Conservation (phyloP, 1,139 yeast species). For the Yamadazyma mexicana region DNA sequence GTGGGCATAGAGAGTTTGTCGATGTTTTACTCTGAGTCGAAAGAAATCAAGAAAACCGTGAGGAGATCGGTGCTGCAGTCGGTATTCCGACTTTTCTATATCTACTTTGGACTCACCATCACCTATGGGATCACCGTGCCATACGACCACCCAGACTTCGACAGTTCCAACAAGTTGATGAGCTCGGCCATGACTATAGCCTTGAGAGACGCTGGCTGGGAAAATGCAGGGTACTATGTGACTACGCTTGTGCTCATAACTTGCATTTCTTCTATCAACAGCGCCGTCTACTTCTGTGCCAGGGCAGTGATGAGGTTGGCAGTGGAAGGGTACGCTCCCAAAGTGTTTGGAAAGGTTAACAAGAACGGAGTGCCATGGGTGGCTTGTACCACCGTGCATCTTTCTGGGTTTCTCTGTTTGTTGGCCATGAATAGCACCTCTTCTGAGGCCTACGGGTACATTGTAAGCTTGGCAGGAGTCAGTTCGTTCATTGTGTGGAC, state of each 20-base stretch:
- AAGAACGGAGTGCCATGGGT: slow-evolving; percentile 39
- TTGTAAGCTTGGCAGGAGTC: slow-evolving; percentile 42
- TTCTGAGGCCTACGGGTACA: slow-evolving; percentile 42
- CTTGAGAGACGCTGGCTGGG: slow-evolving; percentile 49
- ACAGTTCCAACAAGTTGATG: slow-evolving; percentile 34
- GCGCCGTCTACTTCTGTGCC: slow-evolving; percentile 43
- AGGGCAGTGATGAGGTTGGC: slow-evolving; percentile 40
- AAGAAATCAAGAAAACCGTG: slow-evolving; percentile 55
- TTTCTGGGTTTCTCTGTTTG: slow-evolving; percentile 36
- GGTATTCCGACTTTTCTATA: slow-evolving; percentile 33
- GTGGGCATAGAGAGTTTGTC: slow-evolving; percentile 69
- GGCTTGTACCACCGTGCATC: slow-evolving; percentile 37
- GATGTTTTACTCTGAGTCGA: slow-evolving; percentile 66
- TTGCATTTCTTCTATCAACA: slow-evolving; percentile 43
- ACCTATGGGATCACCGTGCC: slow-evolving; percentile 41
- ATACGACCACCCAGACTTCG: slow-evolving; percentile 35
- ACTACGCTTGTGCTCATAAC: slow-evolving; percentile 43
- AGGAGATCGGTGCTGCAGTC: slow-evolving; percentile 58
- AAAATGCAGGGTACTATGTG: slow-evolving; percentile 41
- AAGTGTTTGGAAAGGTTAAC: slow-evolving; percentile 31
- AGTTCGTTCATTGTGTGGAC: slow-evolving; percentile 45
- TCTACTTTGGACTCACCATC: slow-evolving; percentile 42
- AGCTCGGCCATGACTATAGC: slow-evolving; percentile 68
- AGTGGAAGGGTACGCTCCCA: slow-evolving; percentile 40
- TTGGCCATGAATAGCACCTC: slow-evolving; percentile 29